Conservation (phyloP, 148 eudicot genomes). For the Hydrangea macrophylla region DNA sequence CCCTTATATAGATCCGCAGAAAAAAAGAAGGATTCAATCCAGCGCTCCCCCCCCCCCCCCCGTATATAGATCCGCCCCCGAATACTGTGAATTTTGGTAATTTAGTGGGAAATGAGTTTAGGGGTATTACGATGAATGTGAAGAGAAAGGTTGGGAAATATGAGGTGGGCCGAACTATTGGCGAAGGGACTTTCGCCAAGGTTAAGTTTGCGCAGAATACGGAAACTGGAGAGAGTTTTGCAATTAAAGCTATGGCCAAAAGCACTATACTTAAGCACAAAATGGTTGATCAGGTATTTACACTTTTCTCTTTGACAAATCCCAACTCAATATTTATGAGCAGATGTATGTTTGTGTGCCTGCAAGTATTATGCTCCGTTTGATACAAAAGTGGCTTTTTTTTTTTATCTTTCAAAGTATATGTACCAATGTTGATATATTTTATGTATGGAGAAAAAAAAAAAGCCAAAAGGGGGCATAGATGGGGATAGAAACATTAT, state of each 20-base stretch:
- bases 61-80: not conserved
- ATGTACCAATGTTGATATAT: too few relatives aligned
- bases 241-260: constrained; percentile 81
- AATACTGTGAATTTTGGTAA: not conserved
- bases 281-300: constrained; percentile 85
- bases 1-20: too few relatives aligned
- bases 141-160: constrained; percentile 71
- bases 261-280: constrained; percentile 73
- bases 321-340: not conserved
- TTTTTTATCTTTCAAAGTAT: not conserved
- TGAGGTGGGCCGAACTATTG: constrained; percentile 80
- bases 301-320: too few relatives aligned
- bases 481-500: too few relatives aligned
- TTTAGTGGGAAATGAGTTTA: constrained; percentile 14
- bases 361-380: too few relatives aligned
- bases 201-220: constrained; percentile 68
- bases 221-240: constrained; percentile 76
- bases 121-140: constrained; percentile 18
- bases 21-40: too few relatives aligned
- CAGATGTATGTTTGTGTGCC: not conserved
- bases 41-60: too few relatives aligned
- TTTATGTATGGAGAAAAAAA: too few relatives aligned
- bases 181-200: constrained; percentile 85
- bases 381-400: not conserved
- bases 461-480: too few relatives aligned